Evolutionary conservation across 352 stramenopile species (phyloP).

Genomic region (Phytophthora colocasiae): DNA sequence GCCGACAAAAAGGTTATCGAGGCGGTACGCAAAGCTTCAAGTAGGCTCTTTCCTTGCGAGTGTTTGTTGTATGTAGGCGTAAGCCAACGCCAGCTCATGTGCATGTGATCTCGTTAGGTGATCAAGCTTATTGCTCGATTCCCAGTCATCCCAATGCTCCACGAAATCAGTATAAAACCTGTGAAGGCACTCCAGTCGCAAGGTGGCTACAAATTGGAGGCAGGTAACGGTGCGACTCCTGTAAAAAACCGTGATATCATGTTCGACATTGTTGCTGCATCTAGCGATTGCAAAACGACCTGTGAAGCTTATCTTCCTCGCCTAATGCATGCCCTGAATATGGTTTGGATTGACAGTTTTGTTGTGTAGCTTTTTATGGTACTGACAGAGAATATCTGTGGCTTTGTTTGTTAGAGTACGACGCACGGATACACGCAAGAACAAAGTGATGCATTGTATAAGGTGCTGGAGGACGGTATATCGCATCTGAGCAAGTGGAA

Average conservation of each 20-base stretch:
- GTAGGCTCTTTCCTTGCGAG: constrained; percentile 21
- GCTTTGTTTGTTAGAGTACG: constrained; percentile 3
- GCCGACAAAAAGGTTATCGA: constrained; percentile 66
- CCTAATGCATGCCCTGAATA: constrained; percentile 51
- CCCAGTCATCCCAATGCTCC: constrained; percentile 58
- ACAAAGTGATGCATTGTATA: constrained; percentile 35
- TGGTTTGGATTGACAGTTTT: constrained; percentile 30
- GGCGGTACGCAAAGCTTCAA: constrained; percentile 45
- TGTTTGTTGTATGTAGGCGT: not conserved
- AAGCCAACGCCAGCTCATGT: constrained; percentile 7
- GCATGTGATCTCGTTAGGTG: constrained; percentile 33
- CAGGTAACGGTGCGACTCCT: constrained; percentile 1
- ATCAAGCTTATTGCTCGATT: constrained; percentile 49
- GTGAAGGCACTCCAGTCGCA: constrained; percentile 29
- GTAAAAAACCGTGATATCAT: constrained; percentile 33
- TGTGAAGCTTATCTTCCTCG: constrained; percentile 46
- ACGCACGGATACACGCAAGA: constrained; percentile 22
- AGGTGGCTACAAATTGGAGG: constrained; percentile 31
- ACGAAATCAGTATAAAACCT: constrained; percentile 56
- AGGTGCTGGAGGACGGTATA: constrained; percentile 27
- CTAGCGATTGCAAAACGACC: constrained; percentile 33
- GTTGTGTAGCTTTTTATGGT: not conserved
- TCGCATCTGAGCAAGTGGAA: constrained; percentile 64
- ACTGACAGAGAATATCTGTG: constrained; percentile 1
- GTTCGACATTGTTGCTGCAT: constrained; percentile 40